Evolutionary conservation across 139 green algal genomes (phyloP), one percentile per base, ranked within the genome.

Genomic region (Yamagishiella unicocca): DNA sequence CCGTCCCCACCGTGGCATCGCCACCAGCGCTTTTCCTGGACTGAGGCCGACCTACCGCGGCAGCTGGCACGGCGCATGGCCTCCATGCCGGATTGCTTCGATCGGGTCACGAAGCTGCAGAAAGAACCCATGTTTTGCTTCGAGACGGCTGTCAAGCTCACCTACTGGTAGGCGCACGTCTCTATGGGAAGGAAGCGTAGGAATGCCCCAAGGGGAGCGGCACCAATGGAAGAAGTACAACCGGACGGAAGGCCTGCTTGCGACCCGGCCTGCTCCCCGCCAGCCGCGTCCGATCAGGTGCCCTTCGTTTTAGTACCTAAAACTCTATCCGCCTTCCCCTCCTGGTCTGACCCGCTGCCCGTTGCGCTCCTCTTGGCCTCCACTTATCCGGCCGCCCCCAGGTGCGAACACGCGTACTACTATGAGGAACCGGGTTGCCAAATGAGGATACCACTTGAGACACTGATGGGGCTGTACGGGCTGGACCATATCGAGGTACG

Each of bases 121-220:
- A 12, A 24, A 0, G 79, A 93, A 53, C 93, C 93, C 71, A 93
- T 96, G 87, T 96, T 96, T 67, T 95, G 92, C 79, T 89, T 95
- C 53, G 94, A 96, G 67, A 94, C 86, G 1, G 90, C 87, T 0
- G 70, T 94, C 73, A 95, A 95, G 90, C 67, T 94, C 25, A 90
- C 92, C 58, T 95, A 95, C 88, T 96, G 82, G 84, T 89, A 46
- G 4, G 75, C 21, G 33, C 19, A n/a, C n/a, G n/a, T n/a, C n/a
- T n/a, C n/a, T n/a, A n/a, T n/a, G n/a, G n/a, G n/a, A n/a, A n/a
- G n/a, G n/a, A n/a, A n/a, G n/a, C n/a, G n/a, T n/a, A n/a, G n/a
- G n/a, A n/a, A n/a, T n/a, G n/a, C n/a, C n/a, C n/a, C n/a, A n/a
- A n/a, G n/a, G n/a, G n/a, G n/a, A n/a, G n/a, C n/a, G n/a, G n/a